Evolutionary conservation across 75 land plant genomes (phyloP), one percentile per base, ranked within the genome.

Genomic region (Selaginella tamariscina): DNA sequence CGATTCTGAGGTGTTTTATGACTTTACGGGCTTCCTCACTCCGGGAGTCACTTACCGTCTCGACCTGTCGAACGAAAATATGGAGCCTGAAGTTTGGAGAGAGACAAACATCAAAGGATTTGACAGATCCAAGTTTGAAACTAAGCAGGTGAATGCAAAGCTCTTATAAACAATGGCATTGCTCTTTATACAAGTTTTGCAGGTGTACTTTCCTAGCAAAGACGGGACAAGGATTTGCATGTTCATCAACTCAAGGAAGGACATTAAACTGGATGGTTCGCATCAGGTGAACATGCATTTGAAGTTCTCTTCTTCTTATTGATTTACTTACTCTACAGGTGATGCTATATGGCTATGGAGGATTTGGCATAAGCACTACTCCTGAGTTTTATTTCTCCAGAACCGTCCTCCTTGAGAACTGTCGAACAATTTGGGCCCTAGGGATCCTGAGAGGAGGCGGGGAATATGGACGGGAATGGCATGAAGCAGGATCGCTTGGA

Each of bases 11-110:
- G n/a, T 60, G 28, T 73, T 72, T 30, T 72, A 70, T 26, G 24
- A 31, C 56, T 73, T 73, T 55, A 73, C 65, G 21, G 71, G 75
- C 74, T 73, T 73, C 57, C 64, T 73, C 23, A 73, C 75, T 23
- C 75, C 75, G 29, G 65, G 65, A 20, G 69, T 56, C 30, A 71
- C 71, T 20, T 73, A 73, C 56, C 39, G 24, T 27, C 71, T 64
- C 33, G 64, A 73, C 39, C 31, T 73, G 39, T 54, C 55, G 22
- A 24, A 20, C 1, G 18, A 72, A 29, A 32, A 57, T 26, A 32
- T 63, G 55, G 65, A 70, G 64, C 13, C 57, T 8, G 31, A 55
- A 32, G 60, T 72, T 27, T 73, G 29, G 15, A 31, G 30, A n/a
- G 74, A 73, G 29, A 56, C 26, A 27, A 27, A 22, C 13, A 29